phyloP scores from a whole-genome alignment of 371 early-diverging fungal species.

The Lichtheimia hyalospora region DNA sequence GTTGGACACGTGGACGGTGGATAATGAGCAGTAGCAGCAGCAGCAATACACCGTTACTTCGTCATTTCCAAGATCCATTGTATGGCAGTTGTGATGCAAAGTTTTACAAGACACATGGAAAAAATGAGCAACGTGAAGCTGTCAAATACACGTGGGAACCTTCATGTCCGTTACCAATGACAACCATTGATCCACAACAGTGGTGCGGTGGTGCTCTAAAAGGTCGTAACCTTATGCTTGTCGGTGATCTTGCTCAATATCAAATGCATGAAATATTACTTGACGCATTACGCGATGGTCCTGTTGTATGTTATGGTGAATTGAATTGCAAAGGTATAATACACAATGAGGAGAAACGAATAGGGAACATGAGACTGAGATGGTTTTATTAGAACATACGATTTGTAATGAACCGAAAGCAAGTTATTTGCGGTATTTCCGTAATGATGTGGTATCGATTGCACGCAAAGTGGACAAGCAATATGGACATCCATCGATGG shows the following conservation, averaged over 20 bases:
- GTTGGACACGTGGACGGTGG: constrained; percentile 19
- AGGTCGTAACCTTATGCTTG: constrained; percentile 45
- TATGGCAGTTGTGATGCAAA: constrained; percentile 37
- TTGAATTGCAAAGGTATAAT: constrained; percentile 52
- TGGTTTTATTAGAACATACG: constrained; percentile 35
- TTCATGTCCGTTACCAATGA: constrained; percentile 3
- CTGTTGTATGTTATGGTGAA: constrained; percentile 58
- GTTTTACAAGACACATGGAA: constrained; percentile 8
- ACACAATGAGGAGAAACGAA: background rate
- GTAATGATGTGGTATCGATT: constrained; percentile 57
- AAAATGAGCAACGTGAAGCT: constrained; percentile 2
- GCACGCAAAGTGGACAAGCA: constrained; percentile 31
- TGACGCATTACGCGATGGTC: constrained; percentile 46
- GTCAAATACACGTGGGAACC: constrained; percentile 15
- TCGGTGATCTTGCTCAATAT: constrained; percentile 58
- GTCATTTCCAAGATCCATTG: constrained; percentile 46
- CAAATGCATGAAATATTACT: constrained; percentile 58
- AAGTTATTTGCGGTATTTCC: constrained; percentile 41
- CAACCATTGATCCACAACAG: constrained; percentile 7
- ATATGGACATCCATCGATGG: constrained; percentile 35
- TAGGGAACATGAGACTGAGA: background rate
- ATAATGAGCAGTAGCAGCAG: background rate
- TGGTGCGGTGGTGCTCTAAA: constrained; percentile 34
- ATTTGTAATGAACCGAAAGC: constrained; percentile 30
- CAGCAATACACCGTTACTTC: background rate